phyloP scores from a whole-genome alignment of 495 filamentous ascomycete genomes.

The Talaromyces nanjingensis region DNA sequence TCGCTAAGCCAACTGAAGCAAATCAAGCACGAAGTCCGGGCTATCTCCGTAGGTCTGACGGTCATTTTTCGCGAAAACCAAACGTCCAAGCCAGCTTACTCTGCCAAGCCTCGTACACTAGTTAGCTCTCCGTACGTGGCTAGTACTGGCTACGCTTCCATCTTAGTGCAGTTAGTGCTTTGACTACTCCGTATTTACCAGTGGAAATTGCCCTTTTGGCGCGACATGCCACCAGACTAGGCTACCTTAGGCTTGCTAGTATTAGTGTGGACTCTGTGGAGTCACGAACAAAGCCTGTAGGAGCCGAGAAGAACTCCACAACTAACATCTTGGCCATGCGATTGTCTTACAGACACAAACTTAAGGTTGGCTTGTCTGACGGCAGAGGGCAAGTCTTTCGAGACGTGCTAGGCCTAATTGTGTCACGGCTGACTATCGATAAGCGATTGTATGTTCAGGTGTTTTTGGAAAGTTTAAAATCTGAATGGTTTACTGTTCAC shows the following conservation, averaged over 20 bases:
- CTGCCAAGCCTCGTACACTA: not conserved
- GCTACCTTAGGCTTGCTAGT: not conserved
- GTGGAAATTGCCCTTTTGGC: conserved; percentile 1
- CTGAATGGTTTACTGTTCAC: not conserved
- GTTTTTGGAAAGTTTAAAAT: not conserved
- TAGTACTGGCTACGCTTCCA: too few species aligned
- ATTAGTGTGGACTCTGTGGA: not conserved
- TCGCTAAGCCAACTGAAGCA: not conserved
- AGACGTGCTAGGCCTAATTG: not conserved
- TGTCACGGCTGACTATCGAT: not conserved
- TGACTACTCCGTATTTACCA: not conserved
- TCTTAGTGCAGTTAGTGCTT: not conserved
- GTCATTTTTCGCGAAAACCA: not conserved
- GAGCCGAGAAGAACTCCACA: not conserved
- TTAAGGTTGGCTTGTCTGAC: not conserved
- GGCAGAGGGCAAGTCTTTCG: not conserved
- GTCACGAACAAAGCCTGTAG: not conserved
- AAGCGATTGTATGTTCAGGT: not conserved
- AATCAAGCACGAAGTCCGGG: not conserved
- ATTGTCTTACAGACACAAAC: not conserved
- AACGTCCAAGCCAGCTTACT: not conserved
- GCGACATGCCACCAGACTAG: not conserved
- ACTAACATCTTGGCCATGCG: not conserved
- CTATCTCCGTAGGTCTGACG: not conserved
- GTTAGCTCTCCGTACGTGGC: not conserved